A percentile compares a stretch with the other conserved stretches of the same genome.
Evolutionary conservation across 495 filamentous ascomycete genomes (phyloP).

Genomic region (Penicillium paradoxum): DNA sequence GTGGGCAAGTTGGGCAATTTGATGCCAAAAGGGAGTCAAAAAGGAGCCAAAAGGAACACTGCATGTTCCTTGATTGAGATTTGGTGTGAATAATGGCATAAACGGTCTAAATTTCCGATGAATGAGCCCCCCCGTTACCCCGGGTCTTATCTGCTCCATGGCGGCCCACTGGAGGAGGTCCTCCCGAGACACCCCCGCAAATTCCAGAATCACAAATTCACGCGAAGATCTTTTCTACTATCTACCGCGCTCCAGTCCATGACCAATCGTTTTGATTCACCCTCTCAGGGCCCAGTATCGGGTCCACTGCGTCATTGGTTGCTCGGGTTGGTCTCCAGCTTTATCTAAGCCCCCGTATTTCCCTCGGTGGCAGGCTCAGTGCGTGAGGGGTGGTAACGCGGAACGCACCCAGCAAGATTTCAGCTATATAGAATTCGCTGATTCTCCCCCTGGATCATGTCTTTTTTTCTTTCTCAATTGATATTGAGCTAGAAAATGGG

Average conservation of each 20-base stretch:
- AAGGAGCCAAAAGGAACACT: too few species aligned
- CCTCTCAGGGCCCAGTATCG: background rate
- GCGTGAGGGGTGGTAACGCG: conserved; percentile 5
- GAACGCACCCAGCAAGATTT: background rate
- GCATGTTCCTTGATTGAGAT: too few species aligned
- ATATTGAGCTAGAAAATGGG: conserved; percentile 24
- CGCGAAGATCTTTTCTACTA: conserved; percentile 15
- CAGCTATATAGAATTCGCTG: conserved; percentile 15
- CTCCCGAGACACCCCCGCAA: conserved; percentile 27
- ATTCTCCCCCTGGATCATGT: background rate
- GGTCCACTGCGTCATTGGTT: conserved; percentile 13
- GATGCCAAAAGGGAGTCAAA: too few species aligned
- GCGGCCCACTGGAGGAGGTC: conserved; percentile 24
- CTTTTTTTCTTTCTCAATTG: background rate
- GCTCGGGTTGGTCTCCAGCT: conserved; percentile 17
- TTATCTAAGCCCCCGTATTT: conserved; percentile 23
- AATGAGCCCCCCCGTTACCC: background rate
- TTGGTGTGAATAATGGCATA: too few species aligned
- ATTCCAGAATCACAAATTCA: conserved; percentile 8
- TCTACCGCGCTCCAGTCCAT: conserved; percentile 12
- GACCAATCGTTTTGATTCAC: conserved; percentile 16
- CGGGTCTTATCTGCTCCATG: conserved; percentile 1
- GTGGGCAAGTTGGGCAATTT: too few species aligned
- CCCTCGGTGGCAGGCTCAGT: conserved; percentile 5
- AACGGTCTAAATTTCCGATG: too few species aligned